A percentile compares a stretch with the other conserved stretches of the same genome.
These are phyloP conservation scores for Corymbia calophylla DNA, from an alignment of 441 rosid species.

Conservation along the genomic window DNA sequence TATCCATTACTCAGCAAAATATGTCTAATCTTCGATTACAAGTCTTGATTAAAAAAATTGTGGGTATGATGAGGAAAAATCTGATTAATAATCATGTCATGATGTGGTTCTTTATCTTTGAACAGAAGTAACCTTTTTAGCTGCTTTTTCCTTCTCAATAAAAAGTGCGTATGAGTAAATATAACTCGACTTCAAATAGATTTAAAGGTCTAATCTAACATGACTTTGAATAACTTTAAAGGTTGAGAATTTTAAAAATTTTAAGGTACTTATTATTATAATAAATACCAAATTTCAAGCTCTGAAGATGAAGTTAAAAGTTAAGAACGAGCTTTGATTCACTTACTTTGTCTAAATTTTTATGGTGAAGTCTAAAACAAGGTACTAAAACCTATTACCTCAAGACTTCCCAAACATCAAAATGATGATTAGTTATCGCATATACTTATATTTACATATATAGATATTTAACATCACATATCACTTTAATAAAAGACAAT, in stretches of 20 bases:
- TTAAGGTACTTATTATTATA: neutral
- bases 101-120: neutral
- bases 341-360: neutral
- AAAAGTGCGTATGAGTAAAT: neutral
- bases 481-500: neutral
- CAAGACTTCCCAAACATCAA: neutral
- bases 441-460: neutral
- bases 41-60: neutral
- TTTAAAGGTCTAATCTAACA: neutral
- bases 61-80: neutral
- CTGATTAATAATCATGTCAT: neutral
- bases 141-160: neutral
- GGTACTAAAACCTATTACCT: neutral
- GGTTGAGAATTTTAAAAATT: neutral
- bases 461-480: neutral
- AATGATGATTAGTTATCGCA: neutral
- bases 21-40: neutral
- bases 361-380: neutral
- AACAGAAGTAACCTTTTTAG: neutral
- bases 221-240: neutral
- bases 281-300: neutral
- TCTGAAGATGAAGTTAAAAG: neutral
- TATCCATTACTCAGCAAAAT: neutral
- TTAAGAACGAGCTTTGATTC: neutral
- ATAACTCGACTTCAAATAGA: neutral